Percentiles rank a stretch among this genome's conserved stretches.
Evolutionary conservation across 2,329 filamentous ascomycete species (phyloP).

Genomic region (Lachnellula arida): DNA sequence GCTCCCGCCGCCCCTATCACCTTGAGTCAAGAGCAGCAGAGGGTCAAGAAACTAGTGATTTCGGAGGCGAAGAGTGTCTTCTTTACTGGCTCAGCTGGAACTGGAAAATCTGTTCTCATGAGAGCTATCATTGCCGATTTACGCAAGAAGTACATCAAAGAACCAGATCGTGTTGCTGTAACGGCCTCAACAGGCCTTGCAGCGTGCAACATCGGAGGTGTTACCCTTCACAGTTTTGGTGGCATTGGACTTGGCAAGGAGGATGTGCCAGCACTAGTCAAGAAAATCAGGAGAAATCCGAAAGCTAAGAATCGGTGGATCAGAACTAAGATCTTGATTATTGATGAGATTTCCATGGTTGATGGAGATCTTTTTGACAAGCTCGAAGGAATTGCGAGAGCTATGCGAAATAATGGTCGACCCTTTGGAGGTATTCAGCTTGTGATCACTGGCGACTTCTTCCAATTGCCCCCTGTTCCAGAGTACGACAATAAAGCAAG

Average conservation of each 20-base stretch:
- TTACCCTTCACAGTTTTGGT: constrained; percentile 92
- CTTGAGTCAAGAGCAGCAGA: constrained; percentile 80
- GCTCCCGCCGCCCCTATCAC: constrained; percentile 28
- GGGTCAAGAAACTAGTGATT: constrained; percentile 78
- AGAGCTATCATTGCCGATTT: constrained; percentile 81
- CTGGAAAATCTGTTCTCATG: constrained; percentile 95
- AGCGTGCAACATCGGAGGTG: constrained; percentile 93
- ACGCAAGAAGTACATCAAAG: constrained; percentile 67
- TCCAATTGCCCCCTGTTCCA: constrained; percentile 91
- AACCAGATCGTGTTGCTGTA: constrained; percentile 82
- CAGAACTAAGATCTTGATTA: constrained; percentile 77
- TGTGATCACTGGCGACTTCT: constrained; percentile 95
- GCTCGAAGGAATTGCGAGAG: constrained; percentile 79
- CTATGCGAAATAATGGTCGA: constrained; percentile 81
- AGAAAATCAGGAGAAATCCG: constrained; percentile 82
- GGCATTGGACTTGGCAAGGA: constrained; percentile 96
- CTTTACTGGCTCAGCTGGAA: constrained; percentile 94
- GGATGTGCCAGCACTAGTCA: constrained; percentile 70
- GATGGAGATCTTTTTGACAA: constrained; percentile 97
- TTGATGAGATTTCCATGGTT: constrained; percentile 98
- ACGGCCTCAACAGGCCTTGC: constrained; percentile 95
- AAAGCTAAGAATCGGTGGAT: constrained; percentile 90
- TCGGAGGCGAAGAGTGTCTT: constrained; percentile 84
- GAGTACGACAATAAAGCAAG: constrained; percentile 55
- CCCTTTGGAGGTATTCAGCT: constrained; percentile 96